Evolutionary conservation across 2,329 filamentous ascomycete genomes (phyloP).

Genomic region (Xylaria sp.): DNA sequence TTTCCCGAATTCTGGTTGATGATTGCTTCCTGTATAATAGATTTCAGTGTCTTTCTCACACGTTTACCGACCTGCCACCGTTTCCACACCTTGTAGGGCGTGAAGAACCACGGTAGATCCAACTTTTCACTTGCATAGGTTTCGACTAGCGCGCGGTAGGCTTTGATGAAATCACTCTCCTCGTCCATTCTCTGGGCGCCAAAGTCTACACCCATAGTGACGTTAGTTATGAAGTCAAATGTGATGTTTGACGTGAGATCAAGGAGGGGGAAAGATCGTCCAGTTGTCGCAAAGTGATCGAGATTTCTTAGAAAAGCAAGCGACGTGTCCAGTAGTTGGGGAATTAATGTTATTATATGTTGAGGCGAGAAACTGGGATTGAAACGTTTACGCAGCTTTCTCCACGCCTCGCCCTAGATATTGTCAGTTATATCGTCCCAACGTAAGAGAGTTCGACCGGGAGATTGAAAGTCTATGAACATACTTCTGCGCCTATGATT

Average conservation of each 20-base stretch:
- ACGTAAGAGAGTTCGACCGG: not conserved
- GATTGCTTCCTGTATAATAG: slow-evolving; percentile 7
- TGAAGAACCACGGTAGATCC: slow-evolving; percentile 18
- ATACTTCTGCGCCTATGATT: slow-evolving; percentile 9
- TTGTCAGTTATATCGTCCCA: not conserved
- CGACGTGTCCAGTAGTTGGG: slow-evolving; percentile 41
- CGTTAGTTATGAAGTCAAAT: not conserved
- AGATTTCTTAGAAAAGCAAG: not conserved
- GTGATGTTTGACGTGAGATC: not conserved
- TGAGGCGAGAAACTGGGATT: not conserved
- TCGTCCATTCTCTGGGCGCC: slow-evolving; percentile 6
- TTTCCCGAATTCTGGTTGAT: not conserved
- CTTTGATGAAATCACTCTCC: not conserved
- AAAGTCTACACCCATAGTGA: slow-evolving; percentile 25
- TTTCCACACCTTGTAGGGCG: slow-evolving; percentile 4
- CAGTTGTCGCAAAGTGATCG: not conserved
- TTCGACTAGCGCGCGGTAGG: slow-evolving; percentile 19
- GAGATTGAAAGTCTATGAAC: not conserved
- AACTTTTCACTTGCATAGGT: slow-evolving; percentile 6
- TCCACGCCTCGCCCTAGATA: not conserved
- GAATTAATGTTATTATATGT: slow-evolving; percentile 41
- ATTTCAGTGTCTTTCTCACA: not conserved
- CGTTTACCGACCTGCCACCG: slow-evolving; percentile 6
- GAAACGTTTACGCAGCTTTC: not conserved
- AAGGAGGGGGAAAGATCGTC: not conserved